These are phyloP conservation scores for Aspergillus japonicus DNA, from an alignment of 2,329 filamentous ascomycete species.

Conservation along the genomic window DNA sequence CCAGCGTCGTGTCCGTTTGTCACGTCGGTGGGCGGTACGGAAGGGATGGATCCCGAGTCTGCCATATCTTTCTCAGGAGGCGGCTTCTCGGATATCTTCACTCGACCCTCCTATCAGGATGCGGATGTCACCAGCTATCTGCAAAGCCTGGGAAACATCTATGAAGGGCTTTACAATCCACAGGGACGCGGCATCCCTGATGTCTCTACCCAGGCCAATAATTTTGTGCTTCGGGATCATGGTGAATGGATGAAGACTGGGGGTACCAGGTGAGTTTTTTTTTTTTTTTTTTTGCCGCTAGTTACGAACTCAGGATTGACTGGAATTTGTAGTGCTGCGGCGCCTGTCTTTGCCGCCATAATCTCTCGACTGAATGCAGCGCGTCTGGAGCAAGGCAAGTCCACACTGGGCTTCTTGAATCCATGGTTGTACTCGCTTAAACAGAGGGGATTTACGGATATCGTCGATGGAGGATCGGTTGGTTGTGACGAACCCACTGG, in stretches of 20 bases:
- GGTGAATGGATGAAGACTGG: constrained; percentile 39
- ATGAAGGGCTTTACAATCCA: constrained; percentile 49
- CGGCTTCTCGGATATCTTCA: constrained; percentile 52
- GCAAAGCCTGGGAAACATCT: constrained; percentile 40
- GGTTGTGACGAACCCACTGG: constrained; percentile 47
- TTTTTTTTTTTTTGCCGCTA: background rate
- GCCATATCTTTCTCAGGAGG: constrained; percentile 54
- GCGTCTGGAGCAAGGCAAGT: constrained; percentile 54
- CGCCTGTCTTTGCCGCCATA: constrained; percentile 63
- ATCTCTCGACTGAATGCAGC: constrained; percentile 65
- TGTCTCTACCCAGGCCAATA: constrained; percentile 56
- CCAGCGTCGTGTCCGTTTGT: constrained; percentile 62
- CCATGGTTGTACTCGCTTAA: constrained; percentile 58
- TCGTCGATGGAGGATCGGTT: constrained; percentile 47
- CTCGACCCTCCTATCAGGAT: constrained; percentile 49
- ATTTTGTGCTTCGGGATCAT: constrained; percentile 43
- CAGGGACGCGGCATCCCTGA: constrained; percentile 63
- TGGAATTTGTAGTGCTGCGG: constrained; percentile 48
- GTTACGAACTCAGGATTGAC: background rate
- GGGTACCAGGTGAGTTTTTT: constrained; percentile 47
- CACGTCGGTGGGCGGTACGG: constrained; percentile 62
- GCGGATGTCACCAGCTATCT: constrained; percentile 48
- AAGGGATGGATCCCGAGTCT: constrained; percentile 53
- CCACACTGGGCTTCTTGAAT: constrained; percentile 60
- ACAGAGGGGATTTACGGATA: constrained; percentile 49